phyloP scores from a whole-genome alignment of 192 early-diverging fungal genomes.

The Geosiphon pyriformis region DNA sequence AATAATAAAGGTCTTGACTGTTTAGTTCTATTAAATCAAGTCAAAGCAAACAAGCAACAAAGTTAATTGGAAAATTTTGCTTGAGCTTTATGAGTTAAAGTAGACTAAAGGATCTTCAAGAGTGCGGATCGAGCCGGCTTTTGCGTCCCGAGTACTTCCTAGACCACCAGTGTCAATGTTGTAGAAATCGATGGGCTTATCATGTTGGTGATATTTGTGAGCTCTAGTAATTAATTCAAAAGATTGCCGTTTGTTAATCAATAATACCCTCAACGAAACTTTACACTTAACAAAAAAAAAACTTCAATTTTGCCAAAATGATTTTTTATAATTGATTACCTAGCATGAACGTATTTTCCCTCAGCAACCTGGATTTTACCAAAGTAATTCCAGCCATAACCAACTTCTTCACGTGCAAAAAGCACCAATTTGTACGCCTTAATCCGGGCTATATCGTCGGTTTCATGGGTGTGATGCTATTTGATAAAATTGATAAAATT shows the following conservation, averaged over 20 bases:
- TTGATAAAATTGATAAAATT: background rate
- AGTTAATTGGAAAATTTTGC: too few species aligned
- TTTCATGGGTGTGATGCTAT: constrained; percentile 31
- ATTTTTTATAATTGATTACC: constrained; percentile 19
- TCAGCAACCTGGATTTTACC: constrained; percentile 41
- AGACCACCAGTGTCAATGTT: constrained; percentile 18
- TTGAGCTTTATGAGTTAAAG: constrained; percentile 37
- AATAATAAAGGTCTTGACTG: too few species aligned
- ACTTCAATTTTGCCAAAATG: background rate
- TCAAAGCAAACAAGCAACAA: too few species aligned
- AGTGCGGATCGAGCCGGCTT: constrained; percentile 38
- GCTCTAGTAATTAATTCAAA: constrained; percentile 25
- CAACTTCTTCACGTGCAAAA: constrained; percentile 38
- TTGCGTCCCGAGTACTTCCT: constrained; percentile 17
- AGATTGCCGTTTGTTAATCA: too few species aligned
- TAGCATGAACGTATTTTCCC: constrained; percentile 40
- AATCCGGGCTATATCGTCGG: constrained; percentile 35
- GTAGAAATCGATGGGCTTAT: constrained; percentile 38
- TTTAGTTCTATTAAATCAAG: too few species aligned
- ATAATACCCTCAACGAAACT: too few species aligned
- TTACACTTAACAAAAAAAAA: too few species aligned
- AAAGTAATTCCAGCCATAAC: constrained; percentile 42
- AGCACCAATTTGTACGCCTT: constrained; percentile 33
- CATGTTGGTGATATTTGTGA: constrained; percentile 29
- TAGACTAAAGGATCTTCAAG: constrained; percentile 32